Evolutionary conservation across 2,329 filamentous ascomycete genomes (phyloP).

Genomic region (Mycosphaerella sp.): DNA sequence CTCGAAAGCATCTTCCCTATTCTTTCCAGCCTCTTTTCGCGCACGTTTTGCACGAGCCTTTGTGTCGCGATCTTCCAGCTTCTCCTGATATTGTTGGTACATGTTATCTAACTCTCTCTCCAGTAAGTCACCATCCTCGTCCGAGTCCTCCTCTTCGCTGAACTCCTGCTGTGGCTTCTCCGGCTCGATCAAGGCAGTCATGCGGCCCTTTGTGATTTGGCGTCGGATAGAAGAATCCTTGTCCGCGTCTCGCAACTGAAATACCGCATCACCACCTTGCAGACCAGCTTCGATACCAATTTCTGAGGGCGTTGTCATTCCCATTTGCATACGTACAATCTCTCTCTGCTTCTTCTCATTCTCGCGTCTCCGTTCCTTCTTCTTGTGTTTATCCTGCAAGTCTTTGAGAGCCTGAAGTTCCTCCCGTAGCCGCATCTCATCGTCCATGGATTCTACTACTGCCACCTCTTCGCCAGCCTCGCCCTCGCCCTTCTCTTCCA

Average conservation of each 20-base stretch:
- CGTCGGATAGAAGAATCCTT: conserved; percentile 63
- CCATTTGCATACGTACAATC: conserved; percentile 91
- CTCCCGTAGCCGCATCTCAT: conserved; percentile 84
- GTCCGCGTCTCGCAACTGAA: conserved; percentile 75
- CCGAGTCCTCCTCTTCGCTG: conserved; percentile 57
- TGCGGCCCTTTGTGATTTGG: conserved; percentile 66
- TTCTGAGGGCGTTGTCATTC: conserved; percentile 94
- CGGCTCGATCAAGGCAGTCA: conserved; percentile 59
- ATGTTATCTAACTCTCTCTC: conserved; percentile 80
- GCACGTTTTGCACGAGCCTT: conserved; percentile 89
- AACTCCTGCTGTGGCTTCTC: conserved; percentile 39
- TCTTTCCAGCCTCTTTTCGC: conserved; percentile 54
- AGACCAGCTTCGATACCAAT: conserved; percentile 68
- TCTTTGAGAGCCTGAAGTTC: conserved; percentile 79
- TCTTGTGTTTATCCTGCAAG: conserved; percentile 67
- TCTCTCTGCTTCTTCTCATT: conserved; percentile 95
- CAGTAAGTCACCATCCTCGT: conserved; percentile 74
- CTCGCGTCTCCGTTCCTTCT: conserved; percentile 75
- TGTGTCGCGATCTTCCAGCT: conserved; percentile 70
- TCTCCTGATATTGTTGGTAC: conserved; percentile 80
- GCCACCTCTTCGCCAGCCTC: conserved; percentile 59
- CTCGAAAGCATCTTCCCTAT: conserved; percentile 85
- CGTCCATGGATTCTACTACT: conserved; percentile 84
- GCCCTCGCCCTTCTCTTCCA: conserved; percentile 35
- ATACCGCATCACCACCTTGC: conserved; percentile 70